Evolutionary conservation across 306 rosid species (phyloP), one percentile per base, ranked within the genome.

Genomic region (Pueraria montana): DNA sequence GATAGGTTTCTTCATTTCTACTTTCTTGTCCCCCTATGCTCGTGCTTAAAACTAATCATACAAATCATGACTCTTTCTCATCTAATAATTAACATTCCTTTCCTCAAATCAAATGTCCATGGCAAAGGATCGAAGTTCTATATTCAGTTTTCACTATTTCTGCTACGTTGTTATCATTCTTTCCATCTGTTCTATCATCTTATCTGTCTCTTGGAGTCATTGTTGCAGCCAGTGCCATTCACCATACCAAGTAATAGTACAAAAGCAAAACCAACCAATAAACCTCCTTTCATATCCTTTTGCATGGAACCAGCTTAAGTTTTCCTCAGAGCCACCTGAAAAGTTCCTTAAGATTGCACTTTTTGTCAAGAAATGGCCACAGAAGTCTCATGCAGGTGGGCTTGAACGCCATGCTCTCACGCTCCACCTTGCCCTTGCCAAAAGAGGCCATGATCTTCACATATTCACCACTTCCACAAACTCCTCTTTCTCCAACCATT

Each of bases 281-380:
- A 55, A 93, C 32, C 91, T 93, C 34, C 91, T 91, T 67, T 73
- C 81, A 62, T 90, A 84, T 76, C 91, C 94, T 81, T 80, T 79
- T 61, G 92, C 95, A 12, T 89, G 92, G 97, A 92, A 89, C 76
- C 84, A 80, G 63, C 89, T 92, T 27, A 20, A 32, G 12, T 91
- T 89, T 77, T 17, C 93, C 63, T n/a, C 87, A 72, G 76, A 76
- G 11, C 87, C 86, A 63, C 92, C 91, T 34, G 8, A 77, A 8
- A 90, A 88, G 21, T 38, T 87, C 17, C 90, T 90, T 0, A 93
- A 90, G 86, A 87, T 91, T 70, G 96, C 92, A 11, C 91, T 90
- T 26, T 93, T 91, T 76, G 94, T 93, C 80, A 93, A 86, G 91
- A 91, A 90, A 88, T 93, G 97, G 96, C 94, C 96, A 34, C 89